Evolutionary conservation across 2,329 filamentous ascomycete species (phyloP).

Genomic region (Pseudogymnoascus sp.): DNA sequence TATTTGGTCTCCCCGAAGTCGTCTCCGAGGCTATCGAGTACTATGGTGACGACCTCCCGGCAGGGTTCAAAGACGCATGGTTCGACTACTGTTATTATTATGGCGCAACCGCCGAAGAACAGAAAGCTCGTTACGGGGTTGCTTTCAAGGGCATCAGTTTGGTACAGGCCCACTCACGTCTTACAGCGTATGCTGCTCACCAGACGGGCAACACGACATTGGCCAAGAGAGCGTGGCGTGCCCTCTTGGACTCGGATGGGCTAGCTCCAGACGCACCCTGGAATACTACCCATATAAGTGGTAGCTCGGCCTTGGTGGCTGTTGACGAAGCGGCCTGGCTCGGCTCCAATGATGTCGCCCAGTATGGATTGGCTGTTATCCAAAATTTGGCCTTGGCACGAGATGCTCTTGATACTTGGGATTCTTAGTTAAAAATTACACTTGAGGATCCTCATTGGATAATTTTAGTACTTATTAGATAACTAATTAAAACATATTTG

Average conservation of each 20-base stretch:
- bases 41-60: conserved; percentile 37
- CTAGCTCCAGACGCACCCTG: conserved; percentile 33
- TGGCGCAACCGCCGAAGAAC: conserved; percentile 41
- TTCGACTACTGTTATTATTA: conserved; percentile 56
- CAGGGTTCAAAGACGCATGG: conserved; percentile 47
- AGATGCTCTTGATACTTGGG: conserved; percentile 6
- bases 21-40: conserved; percentile 48
- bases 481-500: neutral
- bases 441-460: neutral
- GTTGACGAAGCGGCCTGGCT: conserved; percentile 52
- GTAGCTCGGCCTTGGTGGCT: conserved; percentile 38
- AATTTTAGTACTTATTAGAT: neutral
- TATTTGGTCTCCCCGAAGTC: conserved; percentile 54
- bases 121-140: conserved; percentile 45
- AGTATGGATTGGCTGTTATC: conserved; percentile 52
- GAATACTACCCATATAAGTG: conserved; percentile 34
- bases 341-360: conserved; percentile 48
- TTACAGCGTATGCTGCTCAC: conserved; percentile 47
- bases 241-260: conserved; percentile 45
- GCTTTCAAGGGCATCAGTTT: conserved; percentile 42
- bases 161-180: conserved; percentile 50
- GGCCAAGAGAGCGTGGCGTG: conserved; percentile 45
- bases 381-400: conserved; percentile 41
- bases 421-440: neutral
- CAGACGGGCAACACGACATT: conserved; percentile 39